Evolutionary conservation across 169 alveolate genomes (phyloP).

Genomic region (Blepharisma undulans): DNA sequence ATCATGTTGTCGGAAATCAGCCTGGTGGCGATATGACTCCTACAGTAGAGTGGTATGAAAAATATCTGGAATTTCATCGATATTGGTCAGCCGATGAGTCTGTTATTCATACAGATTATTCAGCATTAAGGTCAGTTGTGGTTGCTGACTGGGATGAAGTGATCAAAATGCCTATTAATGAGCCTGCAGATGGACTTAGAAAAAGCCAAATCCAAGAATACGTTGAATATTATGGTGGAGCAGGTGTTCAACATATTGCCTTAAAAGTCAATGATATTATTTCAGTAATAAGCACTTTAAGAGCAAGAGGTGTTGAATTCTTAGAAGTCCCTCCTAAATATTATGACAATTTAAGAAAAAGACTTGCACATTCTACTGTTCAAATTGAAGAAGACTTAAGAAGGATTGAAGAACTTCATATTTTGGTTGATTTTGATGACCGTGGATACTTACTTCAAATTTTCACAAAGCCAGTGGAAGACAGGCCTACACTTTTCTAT

Average conservation of each 20-base stretch:
- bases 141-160: slow-evolving; percentile 77
- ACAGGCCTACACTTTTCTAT: slow-evolving; percentile 83
- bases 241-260: slow-evolving; percentile 86
- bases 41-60: slow-evolving; percentile 80
- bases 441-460: slow-evolving; percentile 79
- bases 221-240: slow-evolving; percentile 79
- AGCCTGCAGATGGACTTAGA: slow-evolving; percentile 84
- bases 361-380: slow-evolving; percentile 54
- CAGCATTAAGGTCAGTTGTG: slow-evolving; percentile 78
- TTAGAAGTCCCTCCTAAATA: slow-evolving; percentile 76
- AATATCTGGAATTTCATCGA: slow-evolving; percentile 77
- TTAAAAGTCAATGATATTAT: slow-evolving; percentile 68
- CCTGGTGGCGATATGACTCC: slow-evolving; percentile 81
- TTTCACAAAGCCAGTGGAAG: slow-evolving; percentile 83
- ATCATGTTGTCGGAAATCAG: slow-evolving; percentile 83
- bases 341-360: slow-evolving; percentile 75
- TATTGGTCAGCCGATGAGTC: slow-evolving; percentile 82
- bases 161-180: slow-evolving; percentile 84
- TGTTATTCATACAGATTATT: slow-evolving; percentile 81
- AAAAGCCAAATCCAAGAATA: slow-evolving; percentile 81
- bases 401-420: slow-evolving; percentile 55
- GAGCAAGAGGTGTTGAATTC: slow-evolving; percentile 79
- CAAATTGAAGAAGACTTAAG: slow-evolving; percentile 76
- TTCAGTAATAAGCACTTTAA: slow-evolving; percentile 58
- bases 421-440: slow-evolving; percentile 82